A percentile compares a stretch with the other conserved stretches of the same genome.
Conservation (phyloP, 495 filamentous ascomycete genomes). For the Penicillium paxilli region DNA sequence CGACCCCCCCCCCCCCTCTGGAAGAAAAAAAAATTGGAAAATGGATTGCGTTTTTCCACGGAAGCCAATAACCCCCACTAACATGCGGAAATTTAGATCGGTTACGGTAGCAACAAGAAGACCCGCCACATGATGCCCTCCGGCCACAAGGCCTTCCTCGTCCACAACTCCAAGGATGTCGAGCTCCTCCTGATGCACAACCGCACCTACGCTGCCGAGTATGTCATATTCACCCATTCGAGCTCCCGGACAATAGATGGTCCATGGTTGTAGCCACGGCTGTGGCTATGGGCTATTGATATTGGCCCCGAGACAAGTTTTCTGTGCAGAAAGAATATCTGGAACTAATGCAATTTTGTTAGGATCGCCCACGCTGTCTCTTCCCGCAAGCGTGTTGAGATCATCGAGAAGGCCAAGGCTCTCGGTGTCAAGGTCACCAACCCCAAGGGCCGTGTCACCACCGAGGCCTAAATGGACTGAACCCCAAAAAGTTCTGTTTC, state of each 20-base stretch:
- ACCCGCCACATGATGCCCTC: slow-evolving; percentile 98
- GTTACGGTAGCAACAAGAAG: slow-evolving; percentile 98
- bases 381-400: slow-evolving; percentile 96
- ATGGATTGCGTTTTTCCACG: not conserved
- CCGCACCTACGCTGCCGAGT: slow-evolving; percentile 97
- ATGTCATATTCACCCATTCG: slow-evolving; percentile 44
- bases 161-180: slow-evolving; percentile 91
- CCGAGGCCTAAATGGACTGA: slow-evolving; percentile 76
- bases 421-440: slow-evolving; percentile 99
- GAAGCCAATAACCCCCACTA: not conserved
- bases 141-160: slow-evolving; percentile 99
- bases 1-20: too few species aligned
- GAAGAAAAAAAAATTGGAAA: too few species aligned
- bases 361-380: slow-evolving; percentile 98
- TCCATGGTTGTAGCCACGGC: too few species aligned
- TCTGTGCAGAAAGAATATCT: not conserved
- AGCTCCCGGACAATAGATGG: too few species aligned
- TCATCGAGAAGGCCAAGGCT: slow-evolving; percentile 93
- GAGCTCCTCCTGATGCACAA: slow-evolving; percentile 99
- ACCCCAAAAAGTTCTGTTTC: slow-evolving; percentile 33
- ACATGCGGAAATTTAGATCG: slow-evolving; percentile 62
- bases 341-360: slow-evolving; percentile 14
- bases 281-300: too few species aligned
- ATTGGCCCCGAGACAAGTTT: too few species aligned
- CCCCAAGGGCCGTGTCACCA: slow-evolving; percentile 95